Base-by-base conservation (phyloP, 2,329 filamentous ascomycete species). In the Teratosphaeriaceae sp. region DNA sequence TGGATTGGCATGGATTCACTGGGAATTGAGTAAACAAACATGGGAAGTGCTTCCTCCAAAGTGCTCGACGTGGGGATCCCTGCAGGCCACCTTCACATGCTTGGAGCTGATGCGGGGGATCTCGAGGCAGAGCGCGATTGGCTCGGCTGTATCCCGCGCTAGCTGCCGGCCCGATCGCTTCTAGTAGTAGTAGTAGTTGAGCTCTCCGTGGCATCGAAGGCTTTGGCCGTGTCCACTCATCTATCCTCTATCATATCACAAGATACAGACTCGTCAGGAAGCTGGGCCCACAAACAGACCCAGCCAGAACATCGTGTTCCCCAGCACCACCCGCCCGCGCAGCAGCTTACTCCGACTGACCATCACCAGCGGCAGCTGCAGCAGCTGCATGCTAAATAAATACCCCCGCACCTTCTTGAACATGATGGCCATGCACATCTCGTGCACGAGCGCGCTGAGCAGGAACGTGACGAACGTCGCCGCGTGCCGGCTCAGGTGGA, bases 381-480 rank as follows among this genome's bases (percentile, higher is more conserved):
- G 73, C 76, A 90, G 79, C 61, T 89, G 85, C 55, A 85, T 64
- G n/a, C 79, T 66, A 18, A 88, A 74, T 35, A 88, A 64, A 54
- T 88, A 88, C 0, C 84, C 84, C 29, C 84, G 70, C 8, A 88
- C 71, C 63, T 87, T 88, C 62, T 82, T 83, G 62, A 89, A 89
- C 24, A 89, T 71, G 52, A 84, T 85, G 70, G 82, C 84, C 85
- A 88, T 88, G 56, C 88, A 75, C 35, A 88, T 67, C 62, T 89
- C 85, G 56, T 88, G 84, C 16, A 85, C 73, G 49, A 81, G 74
- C 0, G 84, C 82, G 6, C 77, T 82, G 15, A 88, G 67, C 51
- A 87, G 72, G 58, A 88, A 88, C 0, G 84, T 88, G 34, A 86
- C 79, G 40, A 88, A 75, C 0, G 84, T 88, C 2, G 85, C 85